Evolutionary conservation across 768 basidiomycete genomes (phyloP), one percentile per base, ranked within the genome.

Genomic region (Russula sp.): DNA sequence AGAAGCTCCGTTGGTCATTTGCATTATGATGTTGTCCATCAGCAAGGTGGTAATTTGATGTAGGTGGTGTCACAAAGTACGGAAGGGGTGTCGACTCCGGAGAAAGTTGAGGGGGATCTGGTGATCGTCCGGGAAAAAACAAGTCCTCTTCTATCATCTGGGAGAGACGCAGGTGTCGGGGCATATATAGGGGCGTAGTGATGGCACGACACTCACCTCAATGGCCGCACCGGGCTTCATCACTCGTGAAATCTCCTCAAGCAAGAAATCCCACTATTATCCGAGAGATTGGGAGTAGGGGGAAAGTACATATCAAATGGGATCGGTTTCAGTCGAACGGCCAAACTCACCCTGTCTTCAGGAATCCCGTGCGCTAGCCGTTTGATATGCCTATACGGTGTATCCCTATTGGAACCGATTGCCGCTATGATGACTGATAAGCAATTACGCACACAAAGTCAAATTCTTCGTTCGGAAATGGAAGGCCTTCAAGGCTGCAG

Each of bases 81-180:
- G 51, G 62, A 46, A 45, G 36, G 41, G 54, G 65, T 43, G 42
- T 46, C 48, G 70, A 16, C 48, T 68, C 52, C 35, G 58, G 56
- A 36, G 65, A 32, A 20, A 32, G 59, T 50, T 58, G 54, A 55
- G 39, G 59, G n/a, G 60, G 32, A 49, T 80, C 78, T 16, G 72
- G 66, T 3, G 70, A 62, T 63, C 75, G 78, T 13, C 87, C 86
- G 1, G 87, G 88, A 67, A 89, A 88, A 68, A 81, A 84, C 3
- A 90, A 70, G 64, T 90, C 87, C 71, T 88, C 87, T 69, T 90
- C 88, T 52, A 87, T 75, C 72, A 89, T 77, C 85, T 87, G 61
- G 35, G 20, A 20, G 20, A 29, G 6, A 38, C 36, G 29, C 35
- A 9, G 46, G 14, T 35, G 29, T 50, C 32, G 60, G 46, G 29